Conservation (phyloP, 345 rosid species). For the Acer campestre region DNA sequence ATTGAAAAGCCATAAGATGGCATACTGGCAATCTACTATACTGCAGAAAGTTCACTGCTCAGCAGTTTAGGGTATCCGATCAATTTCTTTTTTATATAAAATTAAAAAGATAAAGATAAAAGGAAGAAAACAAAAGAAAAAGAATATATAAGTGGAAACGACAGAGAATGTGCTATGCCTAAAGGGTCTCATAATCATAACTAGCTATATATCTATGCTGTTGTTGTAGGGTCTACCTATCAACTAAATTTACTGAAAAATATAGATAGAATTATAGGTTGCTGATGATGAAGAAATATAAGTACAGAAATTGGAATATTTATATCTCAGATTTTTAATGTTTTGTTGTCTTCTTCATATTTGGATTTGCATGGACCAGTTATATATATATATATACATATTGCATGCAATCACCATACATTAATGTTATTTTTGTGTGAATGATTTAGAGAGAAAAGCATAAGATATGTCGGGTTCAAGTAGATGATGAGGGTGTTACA, state of each 20-base stretch:
- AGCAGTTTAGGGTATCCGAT: neutral
- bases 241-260: too few species aligned
- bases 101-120: neutral
- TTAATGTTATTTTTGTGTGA: neutral
- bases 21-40: neutral
- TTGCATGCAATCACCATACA: neutral
- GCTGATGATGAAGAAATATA: too few species aligned
- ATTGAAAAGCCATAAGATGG: neutral
- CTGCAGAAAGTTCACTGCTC: neutral
- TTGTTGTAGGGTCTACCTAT: neutral
- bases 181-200: too few species aligned
- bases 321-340: neutral
- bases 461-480: neutral
- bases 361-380: neutral
- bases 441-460: neutral
- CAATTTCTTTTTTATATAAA: neutral
- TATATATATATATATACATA: neutral
- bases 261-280: too few species aligned
- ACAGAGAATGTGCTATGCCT: neutral
- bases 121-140: neutral
- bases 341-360: neutral
- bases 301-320: too few species aligned
- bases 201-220: neutral
- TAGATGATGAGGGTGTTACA: too few species aligned
- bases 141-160: too few species aligned